Conservation (phyloP, 2,329 filamentous ascomycete species). For the Talaromyces sp. region DNA sequence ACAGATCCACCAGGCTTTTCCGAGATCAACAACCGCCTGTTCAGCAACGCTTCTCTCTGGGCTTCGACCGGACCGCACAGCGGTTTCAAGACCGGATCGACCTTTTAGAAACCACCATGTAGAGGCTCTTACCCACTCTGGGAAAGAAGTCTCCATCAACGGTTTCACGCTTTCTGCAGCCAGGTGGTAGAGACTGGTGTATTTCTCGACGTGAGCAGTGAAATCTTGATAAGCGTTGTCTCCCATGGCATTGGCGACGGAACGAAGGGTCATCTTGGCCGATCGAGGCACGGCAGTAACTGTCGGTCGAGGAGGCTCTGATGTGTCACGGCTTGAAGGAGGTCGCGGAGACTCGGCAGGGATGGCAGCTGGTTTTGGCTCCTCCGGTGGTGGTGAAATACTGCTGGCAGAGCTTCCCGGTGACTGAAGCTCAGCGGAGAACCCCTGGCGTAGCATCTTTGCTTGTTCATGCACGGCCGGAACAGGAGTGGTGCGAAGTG, state of each 20-base stretch:
- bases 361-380: background rate
- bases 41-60: slow-evolving; percentile 37
- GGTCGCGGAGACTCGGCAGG: slow-evolving; percentile 1
- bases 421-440: slow-evolving; percentile 17
- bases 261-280: slow-evolving; percentile 29
- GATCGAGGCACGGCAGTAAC: slow-evolving; percentile 11
- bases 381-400: slow-evolving; percentile 8
- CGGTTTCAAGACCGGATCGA: slow-evolving; percentile 65
- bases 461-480: slow-evolving; percentile 14
- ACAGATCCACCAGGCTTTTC: slow-evolving; percentile 80
- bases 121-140: slow-evolving; percentile 65
- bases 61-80: slow-evolving; percentile 57
- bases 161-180: slow-evolving; percentile 70
- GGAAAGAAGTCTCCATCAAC: slow-evolving; percentile 56
- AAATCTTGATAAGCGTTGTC: slow-evolving; percentile 68
- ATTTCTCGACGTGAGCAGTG: slow-evolving; percentile 62
- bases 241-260: slow-evolving; percentile 40
- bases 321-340: background rate
- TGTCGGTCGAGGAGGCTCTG: background rate
- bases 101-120: slow-evolving; percentile 90
- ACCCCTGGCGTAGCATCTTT: slow-evolving; percentile 21
- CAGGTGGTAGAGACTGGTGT: slow-evolving; percentile 69
- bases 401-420: slow-evolving; percentile 11
- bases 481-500: slow-evolving; percentile 22
- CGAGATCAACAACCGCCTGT: slow-evolving; percentile 79